Percentiles rank a stretch among this genome's conserved stretches.
phyloP scores from a whole-genome alignment of 768 basidiomycete species.

The Glaciozyma antarctica region DNA sequence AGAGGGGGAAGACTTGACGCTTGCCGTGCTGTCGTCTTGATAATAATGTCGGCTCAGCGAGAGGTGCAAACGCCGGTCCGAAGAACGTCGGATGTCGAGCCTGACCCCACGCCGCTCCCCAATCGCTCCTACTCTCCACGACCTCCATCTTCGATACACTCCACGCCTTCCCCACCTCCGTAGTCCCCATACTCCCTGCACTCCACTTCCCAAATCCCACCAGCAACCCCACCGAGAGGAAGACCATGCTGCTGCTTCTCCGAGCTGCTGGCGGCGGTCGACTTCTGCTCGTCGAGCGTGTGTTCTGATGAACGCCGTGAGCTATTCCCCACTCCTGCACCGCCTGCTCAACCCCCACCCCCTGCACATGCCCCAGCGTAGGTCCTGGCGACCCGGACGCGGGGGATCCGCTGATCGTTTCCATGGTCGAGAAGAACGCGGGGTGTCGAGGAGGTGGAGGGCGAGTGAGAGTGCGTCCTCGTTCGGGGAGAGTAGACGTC shows the following conservation, averaged over 20 bases:
- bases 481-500: conserved; percentile 3
- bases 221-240: conserved; percentile 27
- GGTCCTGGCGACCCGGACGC: background rate
- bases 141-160: background rate
- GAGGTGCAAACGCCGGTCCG: background rate
- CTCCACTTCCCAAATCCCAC: conserved; percentile 27
- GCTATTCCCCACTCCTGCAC: background rate
- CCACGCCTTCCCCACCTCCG: background rate
- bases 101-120: background rate
- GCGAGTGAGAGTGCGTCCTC: conserved; percentile 22
- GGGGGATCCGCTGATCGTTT: conserved; percentile 25
- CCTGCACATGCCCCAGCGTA: background rate
- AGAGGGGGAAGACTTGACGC: conserved; percentile 6
- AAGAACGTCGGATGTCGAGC: background rate
- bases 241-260: conserved; percentile 36
- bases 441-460: background rate
- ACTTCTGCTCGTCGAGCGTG: conserved; percentile 24
- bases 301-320: background rate
- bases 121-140: background rate
- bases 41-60: background rate
- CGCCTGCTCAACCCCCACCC: background rate
- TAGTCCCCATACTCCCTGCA: background rate
- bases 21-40: background rate
- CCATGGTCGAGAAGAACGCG: conserved; percentile 8
- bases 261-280: conserved; percentile 32